Percentiles rank a stretch among this genome's conserved stretches.
Evolutionary conservation across 78 protist species (phyloP).

Genomic region (Guillardia theta): DNA sequence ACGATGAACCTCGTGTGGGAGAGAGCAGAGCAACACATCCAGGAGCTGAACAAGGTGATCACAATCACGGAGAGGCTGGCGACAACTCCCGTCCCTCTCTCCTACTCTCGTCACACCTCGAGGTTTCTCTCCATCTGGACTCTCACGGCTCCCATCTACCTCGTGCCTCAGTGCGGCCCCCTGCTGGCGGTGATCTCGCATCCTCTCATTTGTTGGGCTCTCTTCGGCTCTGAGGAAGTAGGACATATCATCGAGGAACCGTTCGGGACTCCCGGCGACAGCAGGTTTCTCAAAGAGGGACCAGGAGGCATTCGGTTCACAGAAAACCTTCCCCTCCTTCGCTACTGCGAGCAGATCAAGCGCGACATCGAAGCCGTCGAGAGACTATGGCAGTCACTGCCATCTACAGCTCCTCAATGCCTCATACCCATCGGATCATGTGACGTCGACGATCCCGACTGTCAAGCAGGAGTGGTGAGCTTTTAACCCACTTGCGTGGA

Average conservation of each 20-base stretch:
- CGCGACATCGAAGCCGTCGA: not conserved
- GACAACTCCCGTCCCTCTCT: not conserved
- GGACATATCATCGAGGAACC: not conserved
- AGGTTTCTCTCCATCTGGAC: not conserved
- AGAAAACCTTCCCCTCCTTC: not conserved
- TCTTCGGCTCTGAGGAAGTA: not conserved
- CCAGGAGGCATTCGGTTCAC: not conserved
- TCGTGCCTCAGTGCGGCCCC: not conserved
- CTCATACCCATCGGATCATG: no score
- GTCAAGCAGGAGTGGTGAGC: no score
- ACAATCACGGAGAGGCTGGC: no score
- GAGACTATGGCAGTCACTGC: no score
- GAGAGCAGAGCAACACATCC: no score
- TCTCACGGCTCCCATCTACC: not conserved
- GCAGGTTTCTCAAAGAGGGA: not conserved
- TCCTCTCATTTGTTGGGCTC: not conserved
- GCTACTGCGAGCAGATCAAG: not conserved
- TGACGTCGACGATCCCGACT: no score
- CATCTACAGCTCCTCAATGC: no score
- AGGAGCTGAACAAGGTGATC: no score
- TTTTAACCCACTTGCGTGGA: no score
- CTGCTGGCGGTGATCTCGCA: not conserved
- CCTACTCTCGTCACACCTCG: not conserved
- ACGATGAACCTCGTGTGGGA: no score
- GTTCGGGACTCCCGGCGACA: not conserved